Evolutionary conservation across 768 basidiomycete genomes (phyloP), one percentile per base, ranked within the genome.

Genomic region (Thelephora aurantiotincta): DNA sequence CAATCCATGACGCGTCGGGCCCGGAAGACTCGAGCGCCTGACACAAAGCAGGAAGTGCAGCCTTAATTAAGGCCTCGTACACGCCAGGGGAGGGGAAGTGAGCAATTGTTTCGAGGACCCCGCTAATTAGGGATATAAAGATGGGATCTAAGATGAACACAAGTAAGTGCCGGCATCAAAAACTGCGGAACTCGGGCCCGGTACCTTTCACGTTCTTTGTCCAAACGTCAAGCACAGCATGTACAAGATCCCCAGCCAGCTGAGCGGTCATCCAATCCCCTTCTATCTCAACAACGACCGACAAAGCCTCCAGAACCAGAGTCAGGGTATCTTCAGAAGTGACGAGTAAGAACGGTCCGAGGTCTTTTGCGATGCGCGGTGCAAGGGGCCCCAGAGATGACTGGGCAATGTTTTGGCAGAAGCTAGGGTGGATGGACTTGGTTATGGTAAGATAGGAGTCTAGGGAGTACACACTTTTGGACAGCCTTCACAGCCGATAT

Each of bases 401-500:
- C 30, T 78, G 72, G 20, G 81, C 74, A 13, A 77, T 74, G 5
- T 72, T 75, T 48, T 78, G 70, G 62, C 76, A 84, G 66, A 86
- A 86, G 58, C 84, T 87, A 48, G 16, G 49, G 26, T 9, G n/a
- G 50, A n/a, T 41, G 11, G 54, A 58, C 33, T 49, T 50, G 36
- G 48, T 26, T 6, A 46, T 11, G 19, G 36, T n/a, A 18, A 16
- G 20, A 18, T 36, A 13, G 7, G 4, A 13, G 12, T 37, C 49
- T 33, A 14, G 6, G 43, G 6, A 23, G n/a, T 1, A 60, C 78
- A 49, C 56, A 97, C 96, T 97, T 93, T 57, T 87, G 80, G 35
- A 97, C 72, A 2, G 94, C 91, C 62, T 89, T 87, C 22, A 98
- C 84, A 9, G 94, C 93, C 1, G 90, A 93, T 5, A 97, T 71